These are phyloP conservation scores for Mucor mucedo DNA, from an alignment of 371 early-diverging fungal genomes.

Conservation along the genomic window DNA sequence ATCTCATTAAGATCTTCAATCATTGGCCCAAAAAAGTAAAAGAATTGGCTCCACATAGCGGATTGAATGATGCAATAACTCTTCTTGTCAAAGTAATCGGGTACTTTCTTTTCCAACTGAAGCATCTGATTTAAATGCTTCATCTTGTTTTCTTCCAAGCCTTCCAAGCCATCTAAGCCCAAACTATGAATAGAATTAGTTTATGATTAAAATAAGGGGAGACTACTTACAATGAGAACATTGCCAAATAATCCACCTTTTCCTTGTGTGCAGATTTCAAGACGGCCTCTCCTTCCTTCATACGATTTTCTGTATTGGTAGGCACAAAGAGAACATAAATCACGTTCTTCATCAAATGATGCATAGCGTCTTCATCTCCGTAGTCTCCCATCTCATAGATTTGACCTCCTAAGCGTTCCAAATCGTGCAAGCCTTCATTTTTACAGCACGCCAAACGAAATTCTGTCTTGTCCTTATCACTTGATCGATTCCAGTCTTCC, in stretches of 20 bases:
- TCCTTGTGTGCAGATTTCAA: slow-evolving; percentile 20
- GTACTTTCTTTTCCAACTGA: slow-evolving; percentile 9
- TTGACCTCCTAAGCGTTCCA: slow-evolving; percentile 25
- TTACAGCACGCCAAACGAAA: slow-evolving; percentile 24
- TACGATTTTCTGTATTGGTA: slow-evolving; percentile 10
- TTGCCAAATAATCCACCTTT: slow-evolving; percentile 21
- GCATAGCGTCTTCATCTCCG: slow-evolving; percentile 8
- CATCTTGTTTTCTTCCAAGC: background rate
- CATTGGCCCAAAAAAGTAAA: slow-evolving; percentile 34
- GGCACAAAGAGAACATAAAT: slow-evolving; percentile 24
- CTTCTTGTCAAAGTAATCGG: background rate
- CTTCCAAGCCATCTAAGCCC: slow-evolving; percentile 6
- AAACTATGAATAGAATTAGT: slow-evolving; percentile 5
- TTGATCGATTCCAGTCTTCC: slow-evolving; percentile 12
- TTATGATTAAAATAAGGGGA: no score
- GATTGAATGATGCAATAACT: slow-evolving; percentile 21
- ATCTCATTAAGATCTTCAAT: slow-evolving; percentile 29
- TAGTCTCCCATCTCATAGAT: slow-evolving; percentile 20
- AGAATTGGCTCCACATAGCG: slow-evolving; percentile 28
- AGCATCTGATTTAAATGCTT: slow-evolving; percentile 4
- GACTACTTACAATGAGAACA: slow-evolving; percentile 22
- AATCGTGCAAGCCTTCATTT: slow-evolving; percentile 20
- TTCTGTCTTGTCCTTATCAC: slow-evolving; percentile 8
- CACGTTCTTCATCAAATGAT: slow-evolving; percentile 7
- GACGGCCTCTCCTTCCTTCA: slow-evolving; percentile 13